Evolutionary conservation across 148 eudicot species (phyloP).

Genomic region (Vaccinium darrowii): DNA sequence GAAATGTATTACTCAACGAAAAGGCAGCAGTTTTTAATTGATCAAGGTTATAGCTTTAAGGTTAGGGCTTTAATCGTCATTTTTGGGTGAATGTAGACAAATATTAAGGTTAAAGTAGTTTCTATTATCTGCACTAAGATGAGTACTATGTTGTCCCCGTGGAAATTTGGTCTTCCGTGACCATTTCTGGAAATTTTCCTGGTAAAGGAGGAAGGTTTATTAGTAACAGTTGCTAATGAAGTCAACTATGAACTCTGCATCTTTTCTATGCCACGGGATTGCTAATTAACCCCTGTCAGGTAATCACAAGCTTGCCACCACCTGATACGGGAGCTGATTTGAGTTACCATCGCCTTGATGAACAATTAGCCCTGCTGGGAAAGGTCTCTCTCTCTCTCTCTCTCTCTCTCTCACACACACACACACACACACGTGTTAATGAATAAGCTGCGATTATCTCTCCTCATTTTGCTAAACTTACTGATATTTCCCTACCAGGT

Average conservation of each 20-base stretch:
- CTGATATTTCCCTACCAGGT: conserved; percentile 41
- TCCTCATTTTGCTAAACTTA: neutral
- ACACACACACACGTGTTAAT: too few species aligned
- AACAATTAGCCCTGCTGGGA: conserved; percentile 67
- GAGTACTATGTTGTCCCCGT: neutral
- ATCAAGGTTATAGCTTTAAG: conserved; percentile 99
- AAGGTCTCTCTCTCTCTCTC: conserved; percentile 42
- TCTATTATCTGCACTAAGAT: neutral
- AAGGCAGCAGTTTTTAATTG: conserved; percentile 96
- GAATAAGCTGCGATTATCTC: neutral
- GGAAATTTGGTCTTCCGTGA: neutral
- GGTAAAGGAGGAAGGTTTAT: neutral
- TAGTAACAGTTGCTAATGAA: neutral
- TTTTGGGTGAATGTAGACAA: neutral
- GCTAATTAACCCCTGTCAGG: conserved; percentile 37
- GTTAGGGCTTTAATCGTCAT: conserved; percentile 28
- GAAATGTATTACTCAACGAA: conserved; percentile 99
- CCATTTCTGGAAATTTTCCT: neutral
- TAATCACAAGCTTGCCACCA: conserved; percentile 91
- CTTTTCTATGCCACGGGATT: neutral
- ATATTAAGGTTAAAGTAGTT: neutral
- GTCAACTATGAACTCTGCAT: neutral
- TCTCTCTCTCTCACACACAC: too few species aligned
- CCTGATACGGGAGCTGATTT: conserved; percentile 68
- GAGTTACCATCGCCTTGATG: conserved; percentile 57